Percentiles rank a stretch among this genome's conserved stretches.
These are phyloP conservation scores for Ceratocystis lukuohia DNA, from an alignment of 2,329 filamentous ascomycete species.

Conservation along the genomic window DNA sequence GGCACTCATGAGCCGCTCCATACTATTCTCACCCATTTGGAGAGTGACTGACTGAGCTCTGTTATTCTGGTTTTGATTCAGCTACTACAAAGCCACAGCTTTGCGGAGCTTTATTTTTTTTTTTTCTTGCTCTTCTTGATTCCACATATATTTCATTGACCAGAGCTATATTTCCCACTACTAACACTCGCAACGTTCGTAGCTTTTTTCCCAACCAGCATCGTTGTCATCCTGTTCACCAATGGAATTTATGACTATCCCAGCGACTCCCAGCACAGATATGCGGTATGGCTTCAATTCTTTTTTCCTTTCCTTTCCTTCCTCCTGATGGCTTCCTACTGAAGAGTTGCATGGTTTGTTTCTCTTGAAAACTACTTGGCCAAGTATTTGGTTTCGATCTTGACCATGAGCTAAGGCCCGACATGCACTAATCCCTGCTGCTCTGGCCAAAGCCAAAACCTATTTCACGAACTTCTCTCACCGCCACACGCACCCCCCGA, in stretches of 20 bases:
- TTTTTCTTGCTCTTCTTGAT: neutral
- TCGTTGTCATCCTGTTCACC: constrained; percentile 25
- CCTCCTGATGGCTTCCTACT: neutral
- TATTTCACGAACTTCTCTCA: neutral
- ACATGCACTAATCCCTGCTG: neutral
- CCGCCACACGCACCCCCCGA: too few relatives aligned
- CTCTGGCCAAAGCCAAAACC: neutral
- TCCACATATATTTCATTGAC: neutral
- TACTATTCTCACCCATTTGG: neutral
- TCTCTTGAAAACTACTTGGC: neutral
- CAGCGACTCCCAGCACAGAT: constrained; percentile 34
- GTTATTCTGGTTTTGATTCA: neutral
- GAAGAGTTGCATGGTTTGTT: neutral
- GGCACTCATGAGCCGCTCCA: neutral
- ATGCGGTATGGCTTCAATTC: constrained; percentile 38
- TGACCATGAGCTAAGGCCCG: neutral
- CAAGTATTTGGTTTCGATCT: neutral
- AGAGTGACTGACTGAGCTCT: neutral
- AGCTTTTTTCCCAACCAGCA: neutral
- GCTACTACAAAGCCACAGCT: neutral
- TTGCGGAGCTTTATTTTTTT: neutral
- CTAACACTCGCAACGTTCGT: neutral
- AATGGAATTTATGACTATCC: constrained; percentile 41
- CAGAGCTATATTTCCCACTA: neutral
- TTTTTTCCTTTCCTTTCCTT: neutral